Conservation (phyloP, 495 filamentous ascomycete species). For the Cairneyella variabilis region DNA sequence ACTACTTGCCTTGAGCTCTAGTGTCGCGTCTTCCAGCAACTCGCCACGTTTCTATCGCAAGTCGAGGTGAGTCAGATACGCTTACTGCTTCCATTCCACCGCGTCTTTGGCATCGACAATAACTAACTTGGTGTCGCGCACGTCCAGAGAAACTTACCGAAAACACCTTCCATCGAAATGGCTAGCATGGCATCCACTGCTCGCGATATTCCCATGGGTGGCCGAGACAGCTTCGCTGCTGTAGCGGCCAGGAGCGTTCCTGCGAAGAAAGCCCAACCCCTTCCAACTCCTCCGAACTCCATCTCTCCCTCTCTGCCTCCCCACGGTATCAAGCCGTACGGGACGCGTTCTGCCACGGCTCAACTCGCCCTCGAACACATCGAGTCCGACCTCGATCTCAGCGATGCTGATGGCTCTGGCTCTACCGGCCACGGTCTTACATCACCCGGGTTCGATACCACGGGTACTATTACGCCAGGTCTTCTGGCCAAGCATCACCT, state of each 20-base stretch:
- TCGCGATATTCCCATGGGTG: constrained; percentile 64
- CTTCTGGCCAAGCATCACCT: constrained; percentile 91
- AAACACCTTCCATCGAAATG: constrained; percentile 44
- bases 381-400: constrained; percentile 86
- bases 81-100: constrained; percentile 18
- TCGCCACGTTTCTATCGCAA: constrained; percentile 32
- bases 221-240: constrained; percentile 29
- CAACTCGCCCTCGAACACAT: constrained; percentile 58
- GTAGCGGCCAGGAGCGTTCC: constrained; percentile 29
- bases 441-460: constrained; percentile 60
- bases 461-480: constrained; percentile 77
- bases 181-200: constrained; percentile 53
- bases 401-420: constrained; percentile 47
- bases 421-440: constrained; percentile 37
- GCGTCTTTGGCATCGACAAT: constrained; percentile 31
- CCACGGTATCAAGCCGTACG: constrained; percentile 58
- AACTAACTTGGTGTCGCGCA: constrained; percentile 35
- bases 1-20: constrained; percentile 22
- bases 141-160: constrained; percentile 36
- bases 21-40: constrained; percentile 24
- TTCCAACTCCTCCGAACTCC: constrained; percentile 94
- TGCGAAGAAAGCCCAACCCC: constrained; percentile 45
- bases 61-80: constrained; percentile 29
- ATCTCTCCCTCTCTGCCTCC: constrained; percentile 87
- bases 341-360: constrained; percentile 28